Base-by-base conservation (phyloP, 768 basidiomycete genomes). In the Tricholoma terreum region DNA sequence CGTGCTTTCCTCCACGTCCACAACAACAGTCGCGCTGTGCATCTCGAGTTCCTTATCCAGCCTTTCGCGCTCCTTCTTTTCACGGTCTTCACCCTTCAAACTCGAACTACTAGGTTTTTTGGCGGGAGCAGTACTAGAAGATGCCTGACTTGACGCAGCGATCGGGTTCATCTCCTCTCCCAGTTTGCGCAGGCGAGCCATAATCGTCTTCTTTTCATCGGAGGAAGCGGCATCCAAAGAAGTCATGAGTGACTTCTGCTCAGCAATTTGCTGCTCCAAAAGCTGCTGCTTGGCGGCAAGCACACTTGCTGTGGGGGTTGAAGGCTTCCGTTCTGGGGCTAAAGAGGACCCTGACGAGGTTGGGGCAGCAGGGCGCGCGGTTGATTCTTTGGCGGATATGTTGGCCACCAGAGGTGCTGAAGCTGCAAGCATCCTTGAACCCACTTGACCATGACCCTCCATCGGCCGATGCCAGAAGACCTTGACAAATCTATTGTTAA, bases 391-490 rank as follows among this genome's bases (percentile, higher is more conserved):
- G 7, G 71, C 61, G 22, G 71, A 58, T 49, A 90, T 79, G 61
- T 85, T 87, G 30, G 89, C 86, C 9, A 96, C 79, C 9, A 90
- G 64, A 1, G 86, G 81, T 7, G 91, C 92, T 27, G 89, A 90
- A 4, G 90, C 91, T 12, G 90, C 92, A 57, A 98, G 73, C 77
- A 87, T 83, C 61, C 88, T 81, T 49, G 84, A 76, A 2, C 94
- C 94, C 15, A 77, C 79, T 60, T 84, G 85, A 7, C 94, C 94
- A 64, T 94, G 90, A 0, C 95, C 94, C 54, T 90, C 91, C 85
- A 94, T 84, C 6, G 93, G 94, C 57, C 90, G 81, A 73, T 96
- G 93, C 94, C 95, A 97, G 65, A 96, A 92, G 33, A 97, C 80
- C 72, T 95, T 96, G 62, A 97, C 94, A 69, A 97, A 97, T 50